Conservation (phyloP, 2,329 filamentous ascomycete genomes). For the Alternaria arborescens region DNA sequence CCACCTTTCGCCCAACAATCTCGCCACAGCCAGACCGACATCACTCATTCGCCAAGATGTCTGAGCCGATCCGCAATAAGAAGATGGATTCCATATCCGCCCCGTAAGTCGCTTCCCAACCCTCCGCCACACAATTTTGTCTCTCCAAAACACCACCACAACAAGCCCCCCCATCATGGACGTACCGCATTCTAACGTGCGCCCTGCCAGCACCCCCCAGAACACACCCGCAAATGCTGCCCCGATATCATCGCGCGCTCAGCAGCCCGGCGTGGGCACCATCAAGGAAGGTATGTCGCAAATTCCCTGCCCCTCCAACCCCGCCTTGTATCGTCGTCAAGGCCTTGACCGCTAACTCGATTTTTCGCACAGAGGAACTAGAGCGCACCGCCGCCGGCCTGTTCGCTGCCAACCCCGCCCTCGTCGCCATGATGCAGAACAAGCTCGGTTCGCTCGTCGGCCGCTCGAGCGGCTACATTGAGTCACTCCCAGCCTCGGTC, state of each 20-base stretch:
- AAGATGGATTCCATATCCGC: slow-evolving; percentile 68
- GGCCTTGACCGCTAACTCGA: slow-evolving; percentile 50
- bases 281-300: slow-evolving; percentile 87
- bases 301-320: slow-evolving; percentile 41
- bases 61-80: slow-evolving; percentile 74
- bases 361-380: slow-evolving; percentile 75
- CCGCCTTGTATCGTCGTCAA: slow-evolving; percentile 33
- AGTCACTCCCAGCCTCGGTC: slow-evolving; percentile 88
- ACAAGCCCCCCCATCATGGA: slow-evolving; percentile 32
- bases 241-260: slow-evolving; percentile 95
- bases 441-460: slow-evolving; percentile 93
- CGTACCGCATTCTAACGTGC: slow-evolving; percentile 45
- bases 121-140: slow-evolving; percentile 38
- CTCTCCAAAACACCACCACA: slow-evolving; percentile 22
- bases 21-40: slow-evolving; percentile 38
- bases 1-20: slow-evolving; percentile 43
- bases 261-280: slow-evolving; percentile 90
- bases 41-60: slow-evolving; percentile 60
- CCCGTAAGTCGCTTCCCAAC: slow-evolving; percentile 63
- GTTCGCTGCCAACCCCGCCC: slow-evolving; percentile 92
- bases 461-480: slow-evolving; percentile 95
- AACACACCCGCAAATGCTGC: slow-evolving; percentile 97
- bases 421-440: slow-evolving; percentile 97
- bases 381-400: slow-evolving; percentile 90
- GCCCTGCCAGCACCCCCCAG: slow-evolving; percentile 81